Conservation (phyloP, 2,329 filamentous ascomycete species). For the Clonostachys byssicola region DNA sequence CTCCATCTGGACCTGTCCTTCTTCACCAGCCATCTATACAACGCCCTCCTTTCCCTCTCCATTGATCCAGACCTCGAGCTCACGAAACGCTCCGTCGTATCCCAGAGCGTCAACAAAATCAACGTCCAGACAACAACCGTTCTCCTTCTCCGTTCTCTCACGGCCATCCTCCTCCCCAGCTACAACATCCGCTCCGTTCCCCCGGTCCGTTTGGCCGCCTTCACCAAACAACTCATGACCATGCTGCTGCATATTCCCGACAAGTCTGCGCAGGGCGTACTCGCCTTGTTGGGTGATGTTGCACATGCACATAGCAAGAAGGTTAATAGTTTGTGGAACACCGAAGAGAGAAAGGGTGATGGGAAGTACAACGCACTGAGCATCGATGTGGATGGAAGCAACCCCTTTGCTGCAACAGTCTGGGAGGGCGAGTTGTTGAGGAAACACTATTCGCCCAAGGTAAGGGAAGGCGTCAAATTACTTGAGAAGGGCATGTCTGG, state of each 20-base stretch:
- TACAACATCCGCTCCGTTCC: constrained; percentile 72
- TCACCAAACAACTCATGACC: constrained; percentile 86
- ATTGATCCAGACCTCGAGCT: constrained; percentile 85
- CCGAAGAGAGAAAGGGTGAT: constrained; percentile 88
- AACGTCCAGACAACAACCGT: constrained; percentile 95
- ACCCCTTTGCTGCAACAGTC: constrained; percentile 83
- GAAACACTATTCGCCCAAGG: constrained; percentile 81
- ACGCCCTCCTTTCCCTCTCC: constrained; percentile 72
- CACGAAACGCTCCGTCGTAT: constrained; percentile 39
- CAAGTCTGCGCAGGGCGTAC: constrained; percentile 77
- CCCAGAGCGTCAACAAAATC: constrained; percentile 58
- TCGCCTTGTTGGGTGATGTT: constrained; percentile 75
- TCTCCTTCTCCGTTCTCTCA: constrained; percentile 81
- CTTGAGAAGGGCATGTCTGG: constrained; percentile 61
- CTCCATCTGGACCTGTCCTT: constrained; percentile 90
- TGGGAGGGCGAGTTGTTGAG: constrained; percentile 91
- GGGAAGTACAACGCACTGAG: constrained; percentile 75
- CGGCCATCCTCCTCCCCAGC: constrained; percentile 73
- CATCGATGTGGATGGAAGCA: constrained; percentile 75
- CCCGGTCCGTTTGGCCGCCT: constrained; percentile 82
- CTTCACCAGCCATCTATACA: constrained; percentile 93
- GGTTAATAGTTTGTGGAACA: constrained; percentile 85
- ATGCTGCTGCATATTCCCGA: constrained; percentile 82
- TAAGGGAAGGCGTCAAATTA: constrained; percentile 68
- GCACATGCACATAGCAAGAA: constrained; percentile 79